These are phyloP conservation scores for Aethionema arabicum DNA, from an alignment of 345 rosid genomes.

Conservation along the genomic window DNA sequence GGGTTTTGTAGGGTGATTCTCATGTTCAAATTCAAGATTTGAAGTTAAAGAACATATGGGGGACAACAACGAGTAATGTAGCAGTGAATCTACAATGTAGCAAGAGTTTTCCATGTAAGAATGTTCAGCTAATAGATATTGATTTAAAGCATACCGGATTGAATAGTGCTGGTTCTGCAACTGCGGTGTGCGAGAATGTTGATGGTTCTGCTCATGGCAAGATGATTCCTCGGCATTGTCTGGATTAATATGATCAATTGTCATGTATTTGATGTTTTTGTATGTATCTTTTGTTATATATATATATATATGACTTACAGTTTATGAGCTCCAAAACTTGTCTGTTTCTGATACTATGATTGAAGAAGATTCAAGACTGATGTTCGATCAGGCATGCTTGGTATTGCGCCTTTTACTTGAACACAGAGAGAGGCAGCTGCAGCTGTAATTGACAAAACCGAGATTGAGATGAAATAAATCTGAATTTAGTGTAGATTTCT, in stretches of 20 bases:
- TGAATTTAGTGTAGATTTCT: neutral
- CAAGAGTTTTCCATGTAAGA: constrained; percentile 26
- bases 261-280: neutral
- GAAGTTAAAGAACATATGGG: constrained; percentile 33
- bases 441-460: constrained; percentile 44
- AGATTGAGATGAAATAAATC: constrained; percentile 11
- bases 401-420: constrained; percentile 94
- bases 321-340: too few species aligned
- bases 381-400: constrained; percentile 83
- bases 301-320: neutral
- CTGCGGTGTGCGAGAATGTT: constrained; percentile 26
- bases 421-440: constrained; percentile 97
- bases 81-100: constrained; percentile 36
- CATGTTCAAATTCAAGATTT: constrained; percentile 36
- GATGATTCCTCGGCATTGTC: constrained; percentile 22
- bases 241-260: neutral
- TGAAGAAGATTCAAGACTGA: constrained; percentile 65
- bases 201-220: constrained; percentile 13
- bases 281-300: neutral
- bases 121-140: constrained; percentile 31
- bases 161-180: constrained; percentile 16
- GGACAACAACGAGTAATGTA: constrained; percentile 24
- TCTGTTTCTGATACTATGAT: constrained; percentile 9
- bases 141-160: constrained; percentile 3
- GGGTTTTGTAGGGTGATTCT: constrained; percentile 24